Base-by-base conservation (phyloP, 2,329 filamentous ascomycete species). In the Trichoderma sp. region DNA sequence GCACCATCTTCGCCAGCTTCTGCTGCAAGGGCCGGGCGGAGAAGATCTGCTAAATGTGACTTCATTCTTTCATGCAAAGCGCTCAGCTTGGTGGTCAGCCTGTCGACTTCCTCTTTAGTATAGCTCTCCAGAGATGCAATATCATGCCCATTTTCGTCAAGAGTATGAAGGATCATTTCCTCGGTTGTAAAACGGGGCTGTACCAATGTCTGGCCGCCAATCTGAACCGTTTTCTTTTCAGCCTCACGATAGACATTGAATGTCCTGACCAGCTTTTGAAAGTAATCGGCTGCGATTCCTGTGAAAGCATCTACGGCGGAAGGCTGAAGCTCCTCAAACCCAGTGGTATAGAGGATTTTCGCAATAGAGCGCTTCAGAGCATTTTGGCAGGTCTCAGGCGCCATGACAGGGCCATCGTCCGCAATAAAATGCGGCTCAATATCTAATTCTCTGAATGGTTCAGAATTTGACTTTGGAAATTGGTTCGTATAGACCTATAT, bases 301-400 rank as follows among this genome's bases (percentile, higher is more conserved):
- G 96, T 97, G 47, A 97, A 88, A 0, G 92, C 88, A 74, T 99
- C 96, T 35, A 99, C 84, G 33, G 96, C 95, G 52, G 94, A 97
- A 16, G 96, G 96, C 77, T 99, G 96, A 72, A 96, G 92, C 77
- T 99, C 96, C 80, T 99, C 96, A 73, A 98, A 99, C 0, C 96
- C 96, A 52, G 94, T 92, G 77, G 97, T 93, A 77, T 97, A 99
- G 75, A 97, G 95, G 57, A 99, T 89, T 80, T 98, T 97, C 69
- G 92, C 94, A 21, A 98, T 92, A 14, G 94, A 96, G 69, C 96
- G 90, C 79, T 97, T 94, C 73, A 99, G 81, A 1, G 94, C 93
- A 63, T 92, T 89, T 73, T 93, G 90, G 78, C 92, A 96, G 37
- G 93, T 88, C 79, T 91, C 91, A 11, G 91, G 88, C 16, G 93